Base-by-base conservation (phyloP, 2,329 filamentous ascomycete species). In the Sclerotinia subarctica region DNA sequence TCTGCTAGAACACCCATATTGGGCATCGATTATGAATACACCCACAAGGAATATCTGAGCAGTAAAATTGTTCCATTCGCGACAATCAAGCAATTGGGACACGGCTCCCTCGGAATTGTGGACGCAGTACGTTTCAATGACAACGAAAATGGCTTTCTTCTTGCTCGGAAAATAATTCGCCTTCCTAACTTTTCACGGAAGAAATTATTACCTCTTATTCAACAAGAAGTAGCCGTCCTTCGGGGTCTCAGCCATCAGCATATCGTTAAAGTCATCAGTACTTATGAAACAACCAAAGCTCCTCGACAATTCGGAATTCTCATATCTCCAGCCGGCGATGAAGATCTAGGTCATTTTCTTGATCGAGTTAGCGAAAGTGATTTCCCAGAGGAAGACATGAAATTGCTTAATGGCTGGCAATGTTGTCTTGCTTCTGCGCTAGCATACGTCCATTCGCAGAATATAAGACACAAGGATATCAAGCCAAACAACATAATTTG, bases 381-480 rank as follows among this genome's bases (percentile, higher is more conserved):
- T 15, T 71, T 68, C 58, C 62, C 68, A 17, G 64, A 69, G 11
- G 51, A 58, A 57, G 70, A 71, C 11, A 53, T 70, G 5, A 47
- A 62, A 8, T 38, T 60, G 0, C 51, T 70, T 11, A 51, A 42
- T 21, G 54, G 54, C 21, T 72, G 70, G 70, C 65, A 69, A 60
- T 68, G 51, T 13, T 72, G 71, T 59, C 70, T 72, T 35, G 68
- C 69, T 24, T 71, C 70, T 29, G 71, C 71, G 24, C 51, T 71
- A 1, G 59, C 69, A 38, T 71, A 70, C 15, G 68, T 71, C 2
- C 71, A 72, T 46, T 69, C 66, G 5, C 62, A 56, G 8, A 72
- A 70, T 42, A 66, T 71, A 6, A 60, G 70, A 21, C 71, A 72
- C 29, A 72, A 72, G 46, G 71, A 72, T 44, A 72, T 72, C 49